Evolutionary conservation across 2,329 filamentous ascomycete species (phyloP).

Genomic region (Penicillium occitanis): DNA sequence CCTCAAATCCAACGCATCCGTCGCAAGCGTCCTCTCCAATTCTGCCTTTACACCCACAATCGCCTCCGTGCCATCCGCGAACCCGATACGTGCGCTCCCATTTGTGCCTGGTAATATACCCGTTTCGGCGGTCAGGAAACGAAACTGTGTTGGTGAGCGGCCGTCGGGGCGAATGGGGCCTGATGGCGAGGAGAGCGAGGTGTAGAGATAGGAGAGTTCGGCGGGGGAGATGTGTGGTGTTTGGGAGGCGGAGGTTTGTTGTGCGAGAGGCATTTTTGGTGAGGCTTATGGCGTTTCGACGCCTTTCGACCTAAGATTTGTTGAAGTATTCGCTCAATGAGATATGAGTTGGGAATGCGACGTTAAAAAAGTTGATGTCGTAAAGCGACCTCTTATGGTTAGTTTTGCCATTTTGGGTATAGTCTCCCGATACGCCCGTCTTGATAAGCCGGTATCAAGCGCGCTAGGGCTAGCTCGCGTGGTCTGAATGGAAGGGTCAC

Average conservation of each 20-base stretch:
- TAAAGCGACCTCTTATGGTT: too few species aligned
- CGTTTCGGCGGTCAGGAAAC: conserved; percentile 84
- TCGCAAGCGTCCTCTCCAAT: conserved; percentile 68
- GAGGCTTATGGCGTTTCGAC: background rate
- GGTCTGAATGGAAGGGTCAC: too few species aligned
- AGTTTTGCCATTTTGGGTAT: too few species aligned
- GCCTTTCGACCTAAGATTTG: background rate
- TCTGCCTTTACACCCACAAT: conserved; percentile 95
- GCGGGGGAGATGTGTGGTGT: conserved; percentile 78
- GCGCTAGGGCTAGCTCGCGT: too few species aligned
- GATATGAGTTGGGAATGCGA: background rate
- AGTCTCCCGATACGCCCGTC: too few species aligned
- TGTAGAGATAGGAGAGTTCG: conserved; percentile 93
- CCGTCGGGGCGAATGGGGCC: conserved; percentile 83
- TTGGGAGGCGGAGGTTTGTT: conserved; percentile 56
- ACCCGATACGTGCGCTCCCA: conserved; percentile 88
- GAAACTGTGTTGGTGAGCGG: conserved; percentile 79
- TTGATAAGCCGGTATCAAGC: too few species aligned
- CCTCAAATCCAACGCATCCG: conserved; percentile 37
- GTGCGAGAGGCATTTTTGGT: conserved; percentile 59
- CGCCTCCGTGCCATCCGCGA: conserved; percentile 92
- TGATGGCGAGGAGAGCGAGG: conserved; percentile 73
- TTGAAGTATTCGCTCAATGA: background rate
- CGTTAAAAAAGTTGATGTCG: background rate
- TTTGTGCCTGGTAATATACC: conserved; percentile 86